Base-by-base conservation (phyloP, 163 green algal species). In the Chlorella variabilis region DNA sequence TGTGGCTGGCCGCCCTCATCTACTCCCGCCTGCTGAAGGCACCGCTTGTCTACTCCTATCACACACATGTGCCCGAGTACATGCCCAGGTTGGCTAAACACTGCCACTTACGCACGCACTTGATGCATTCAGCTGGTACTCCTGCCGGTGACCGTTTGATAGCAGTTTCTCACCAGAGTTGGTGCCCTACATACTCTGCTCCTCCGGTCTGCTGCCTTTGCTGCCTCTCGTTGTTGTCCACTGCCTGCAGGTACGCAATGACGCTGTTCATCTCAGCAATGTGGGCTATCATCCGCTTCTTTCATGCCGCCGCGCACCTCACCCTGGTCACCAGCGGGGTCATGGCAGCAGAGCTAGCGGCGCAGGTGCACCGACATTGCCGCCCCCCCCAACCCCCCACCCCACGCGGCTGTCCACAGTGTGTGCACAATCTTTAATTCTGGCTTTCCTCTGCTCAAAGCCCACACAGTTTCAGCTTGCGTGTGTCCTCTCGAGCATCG, bases 41-140 rank as follows among this genome's bases (percentile, higher is more conserved):
- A 9, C 95, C 97, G 4, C 88, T 99, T 23, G 94, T 98, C 42
- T 82, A 99, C 75, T 96, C 91, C 6, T 99, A 99, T 86, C 97
- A 99, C 91, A 99, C 97, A 1, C 97, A 99, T 89, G 93, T 99
- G 31, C 96, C 97, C 0, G 89, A 97, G 77, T 99, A 99, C 93
- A 97, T 99, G 80, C 97, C 97, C 33, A 88, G 89, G 85, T 87
- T n/a, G n/a, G n/a, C n/a, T n/a, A n/a, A n/a, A n/a, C n/a, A n/a
- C n/a, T n/a, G n/a, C n/a, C n/a, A n/a, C n/a, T n/a, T n/a, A n/a
- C n/a, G n/a, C n/a, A n/a, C n/a, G n/a, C n/a, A n/a, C n/a, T n/a
- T n/a, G n/a, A n/a, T n/a, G n/a, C n/a, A n/a, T n/a, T n/a, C n/a
- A n/a, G n/a, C n/a, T n/a, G n/a, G n/a, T n/a, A n/a, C n/a, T n/a